Evolutionary conservation across 768 basidiomycete species (phyloP), one percentile per base, ranked within the genome.

Genomic region (Trametes cingulata): DNA sequence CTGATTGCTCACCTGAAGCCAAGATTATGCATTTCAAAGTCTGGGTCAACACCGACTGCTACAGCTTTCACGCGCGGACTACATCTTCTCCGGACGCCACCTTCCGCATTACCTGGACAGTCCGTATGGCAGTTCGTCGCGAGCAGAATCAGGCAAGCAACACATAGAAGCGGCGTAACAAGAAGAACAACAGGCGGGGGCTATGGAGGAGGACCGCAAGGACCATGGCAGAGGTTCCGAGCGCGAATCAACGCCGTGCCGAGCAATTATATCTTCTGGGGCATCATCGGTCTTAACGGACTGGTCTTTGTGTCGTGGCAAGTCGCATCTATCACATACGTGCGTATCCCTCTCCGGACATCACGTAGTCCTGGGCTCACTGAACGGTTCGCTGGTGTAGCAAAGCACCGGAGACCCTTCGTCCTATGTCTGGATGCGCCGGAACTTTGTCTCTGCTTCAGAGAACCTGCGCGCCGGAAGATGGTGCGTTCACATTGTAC

Each of bases 381-480:
- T 35, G 15, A n/a, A 2, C 24, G 8, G 2, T 3, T 42, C 54
- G 39, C 24, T 22, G 25, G 27, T 20, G 7, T 33, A 69, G 64
- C 12, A 60, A 56, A 65, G 49, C 37, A 64, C 61, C 13, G 70
- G 78, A 42, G 80, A 80, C 68, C 70, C 71, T 0, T 67, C 65
- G 42, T 73, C 77, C 52, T 71, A 72, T 35, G 60, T 67, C 10
- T 83, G 78, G 78, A 82, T 93, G 81, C 61, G 71, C 13, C 60
- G 86, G 27, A 85, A 93, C 71, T 92, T 94, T 65, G 79, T 79
- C 17, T 75, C 77, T 43, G 84, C 81, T 67, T 80, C 82, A 80
- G 68, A 75, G 17, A 92, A 91, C 70, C 65, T 92, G 10, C 69
- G 73, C 0, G 67, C 77, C 10, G 90, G 90, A n/a, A 80, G 90